Evolutionary conservation across 495 filamentous ascomycete genomes (phyloP), one percentile per base, ranked within the genome.

Genomic region (Hypoxylon perforatum): DNA sequence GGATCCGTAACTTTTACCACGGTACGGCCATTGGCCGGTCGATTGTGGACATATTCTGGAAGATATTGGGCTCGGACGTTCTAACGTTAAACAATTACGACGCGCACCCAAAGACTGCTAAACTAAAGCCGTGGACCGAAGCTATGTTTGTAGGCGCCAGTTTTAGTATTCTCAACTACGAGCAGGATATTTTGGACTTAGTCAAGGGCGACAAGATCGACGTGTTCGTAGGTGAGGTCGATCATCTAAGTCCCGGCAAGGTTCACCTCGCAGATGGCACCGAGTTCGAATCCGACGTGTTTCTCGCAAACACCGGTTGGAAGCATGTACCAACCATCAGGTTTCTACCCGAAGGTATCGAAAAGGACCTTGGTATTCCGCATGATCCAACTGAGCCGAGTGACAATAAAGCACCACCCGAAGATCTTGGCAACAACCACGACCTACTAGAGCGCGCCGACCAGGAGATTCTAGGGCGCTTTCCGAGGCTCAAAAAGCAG

Each of bases 231-330:
- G 17, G 25, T 3, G 87, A 92, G 61, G 80, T 94, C 19, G 75
- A 78, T 0, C 76, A 76, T 18, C 78, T 93, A 14, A 65, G 76
- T 3, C 62, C 69, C 6, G 75, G 80, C 4, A 80, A 74, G 1
- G 76, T 94, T 1, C 79, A 85, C 60, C 78, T 91, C 14, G 78
- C 76, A n/a, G 80, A 84, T 39, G 86, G 85, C 14, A 80, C 84
- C 10, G 68, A 73, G 4, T 72, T 92, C 4, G 60, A 77, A 4
- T 81, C 86, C 2, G 90, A 91, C 49, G 82, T 83, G 2, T 76
- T 95, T 15, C 81, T 91, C 55, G 89, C 84, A 69, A 82, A 81
- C 18, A 92, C 88, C 0, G 88, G 88, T 18, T 92, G 90, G 86
- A 85, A 86, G 65, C 82, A 85, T 44, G 79, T 77, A 0, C 85